Conservation (phyloP, 495 filamentous ascomycete genomes). For the Penicillium bovifimosum region DNA sequence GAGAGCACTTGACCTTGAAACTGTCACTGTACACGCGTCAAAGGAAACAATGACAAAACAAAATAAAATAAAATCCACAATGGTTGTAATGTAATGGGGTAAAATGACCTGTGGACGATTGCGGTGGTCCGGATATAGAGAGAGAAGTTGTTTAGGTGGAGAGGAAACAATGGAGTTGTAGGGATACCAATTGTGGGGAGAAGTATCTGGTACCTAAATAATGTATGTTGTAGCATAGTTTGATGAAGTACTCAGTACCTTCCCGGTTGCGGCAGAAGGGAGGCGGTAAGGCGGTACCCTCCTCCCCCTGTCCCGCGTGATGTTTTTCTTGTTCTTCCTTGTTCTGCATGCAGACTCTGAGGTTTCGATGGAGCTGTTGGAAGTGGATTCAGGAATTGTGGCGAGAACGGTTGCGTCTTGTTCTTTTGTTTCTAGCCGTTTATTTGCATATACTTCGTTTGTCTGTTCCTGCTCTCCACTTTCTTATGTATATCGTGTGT, state of each 20-base stretch:
- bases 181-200: neutral
- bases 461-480: neutral
- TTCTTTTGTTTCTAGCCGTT: neutral
- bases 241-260: neutral
- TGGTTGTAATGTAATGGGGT: neutral
- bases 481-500: constrained; percentile 8
- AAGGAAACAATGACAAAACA: neutral
- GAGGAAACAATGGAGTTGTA: constrained; percentile 10
- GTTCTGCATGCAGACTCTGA: constrained; percentile 6
- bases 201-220: constrained; percentile 1
- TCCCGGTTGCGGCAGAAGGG: neutral
- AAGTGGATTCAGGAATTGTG: neutral
- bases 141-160: neutral
- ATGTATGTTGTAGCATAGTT: neutral
- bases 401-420: neutral
- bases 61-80: neutral
- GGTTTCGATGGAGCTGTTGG: neutral
- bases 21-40: constrained; percentile 1
- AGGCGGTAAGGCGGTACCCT: constrained; percentile 2
- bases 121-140: neutral
- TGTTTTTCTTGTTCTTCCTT: neutral
- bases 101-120: constrained; percentile 7
- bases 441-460: constrained; percentile 5
- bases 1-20: neutral
- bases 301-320: neutral